A percentile compares a stretch with the other conserved stretches of the same genome.
Conservation (phyloP, 805 yeast genomes). For the Ogataea paraovalis region DNA sequence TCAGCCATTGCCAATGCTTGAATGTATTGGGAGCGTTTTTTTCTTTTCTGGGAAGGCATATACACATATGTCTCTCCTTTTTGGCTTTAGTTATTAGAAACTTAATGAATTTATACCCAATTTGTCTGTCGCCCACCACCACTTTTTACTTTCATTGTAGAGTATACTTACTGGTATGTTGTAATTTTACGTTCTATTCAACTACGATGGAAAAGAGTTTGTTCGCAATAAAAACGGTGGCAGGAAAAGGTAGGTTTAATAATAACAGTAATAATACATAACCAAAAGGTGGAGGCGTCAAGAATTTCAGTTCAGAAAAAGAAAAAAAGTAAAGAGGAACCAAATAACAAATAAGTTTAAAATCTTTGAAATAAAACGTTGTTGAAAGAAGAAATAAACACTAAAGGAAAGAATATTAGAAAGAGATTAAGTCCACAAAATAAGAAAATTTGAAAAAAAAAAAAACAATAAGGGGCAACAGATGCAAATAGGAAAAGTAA, state of each 20-base stretch:
- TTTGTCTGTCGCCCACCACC: neutral
- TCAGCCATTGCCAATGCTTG: neutral
- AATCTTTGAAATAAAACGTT: neutral
- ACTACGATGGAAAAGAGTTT: too few species aligned
- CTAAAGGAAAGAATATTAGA: too few species aligned
- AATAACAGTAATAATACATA: neutral
- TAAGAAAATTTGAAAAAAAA: too few species aligned
- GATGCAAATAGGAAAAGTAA: too few species aligned
- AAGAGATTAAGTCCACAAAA: too few species aligned
- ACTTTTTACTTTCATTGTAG: too few species aligned
- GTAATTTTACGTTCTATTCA: too few species aligned
- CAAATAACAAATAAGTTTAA: neutral
- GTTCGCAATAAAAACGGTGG: neutral
- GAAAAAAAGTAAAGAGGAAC: neutral
- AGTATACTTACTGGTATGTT: too few species aligned
- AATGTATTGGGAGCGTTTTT: neutral
- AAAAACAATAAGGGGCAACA: too few species aligned
- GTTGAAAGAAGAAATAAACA: too few species aligned
- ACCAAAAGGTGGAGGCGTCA: neutral
- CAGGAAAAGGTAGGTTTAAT: neutral
- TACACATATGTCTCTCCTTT: neutral
- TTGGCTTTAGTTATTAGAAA: neutral
- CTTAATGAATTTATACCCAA: neutral
- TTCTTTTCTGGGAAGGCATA: neutral
- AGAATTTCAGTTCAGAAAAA: too few species aligned